A percentile compares a stretch with the other conserved stretches of the same genome.
Conservation (phyloP, 441 rosid genomes). For the Arabidopsis lyrata region DNA sequence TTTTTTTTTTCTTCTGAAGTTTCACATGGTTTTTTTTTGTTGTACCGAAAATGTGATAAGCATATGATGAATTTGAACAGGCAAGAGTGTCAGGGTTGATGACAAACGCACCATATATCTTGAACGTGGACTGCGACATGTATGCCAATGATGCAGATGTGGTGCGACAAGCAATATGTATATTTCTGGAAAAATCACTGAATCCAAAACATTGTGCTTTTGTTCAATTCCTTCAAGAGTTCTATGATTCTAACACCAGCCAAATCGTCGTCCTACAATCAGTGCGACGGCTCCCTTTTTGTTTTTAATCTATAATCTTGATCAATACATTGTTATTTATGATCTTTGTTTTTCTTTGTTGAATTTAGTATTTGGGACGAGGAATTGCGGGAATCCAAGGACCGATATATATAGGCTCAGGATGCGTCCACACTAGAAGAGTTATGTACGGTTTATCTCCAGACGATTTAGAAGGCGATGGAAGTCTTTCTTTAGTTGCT, state of each 20-base stretch:
- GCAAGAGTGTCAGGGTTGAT: slow-evolving; percentile 62
- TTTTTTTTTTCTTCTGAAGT: no score
- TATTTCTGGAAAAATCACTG: background rate
- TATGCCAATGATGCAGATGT: slow-evolving; percentile 32
- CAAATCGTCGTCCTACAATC: background rate
- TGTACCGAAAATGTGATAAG: no score
- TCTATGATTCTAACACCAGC: background rate
- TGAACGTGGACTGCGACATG: slow-evolving; percentile 37
- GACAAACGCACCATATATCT: slow-evolving; percentile 40
- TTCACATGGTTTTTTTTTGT: no score
- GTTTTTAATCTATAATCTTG: background rate
- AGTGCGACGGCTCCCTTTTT: background rate
- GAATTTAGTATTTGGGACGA: slow-evolving; percentile 29
- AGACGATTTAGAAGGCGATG: slow-evolving; percentile 27
- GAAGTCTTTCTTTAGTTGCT: slow-evolving; percentile 17
- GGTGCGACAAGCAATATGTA: slow-evolving; percentile 30
- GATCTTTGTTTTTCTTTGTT: background rate
- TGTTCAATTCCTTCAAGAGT: slow-evolving; percentile 27
- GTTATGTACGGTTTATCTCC: slow-evolving; percentile 52
- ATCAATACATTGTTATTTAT: background rate
- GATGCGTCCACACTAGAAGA: slow-evolving; percentile 63
- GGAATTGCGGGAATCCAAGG: slow-evolving; percentile 73
- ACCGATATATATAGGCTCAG: slow-evolving; percentile 52
- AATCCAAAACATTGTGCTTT: slow-evolving; percentile 20
- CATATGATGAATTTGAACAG: slow-evolving; percentile 36